A percentile compares a stretch with the other conserved stretches of the same genome.
Conservation (phyloP, 441 rosid genomes). For the Metrosideros polymorpha region DNA sequence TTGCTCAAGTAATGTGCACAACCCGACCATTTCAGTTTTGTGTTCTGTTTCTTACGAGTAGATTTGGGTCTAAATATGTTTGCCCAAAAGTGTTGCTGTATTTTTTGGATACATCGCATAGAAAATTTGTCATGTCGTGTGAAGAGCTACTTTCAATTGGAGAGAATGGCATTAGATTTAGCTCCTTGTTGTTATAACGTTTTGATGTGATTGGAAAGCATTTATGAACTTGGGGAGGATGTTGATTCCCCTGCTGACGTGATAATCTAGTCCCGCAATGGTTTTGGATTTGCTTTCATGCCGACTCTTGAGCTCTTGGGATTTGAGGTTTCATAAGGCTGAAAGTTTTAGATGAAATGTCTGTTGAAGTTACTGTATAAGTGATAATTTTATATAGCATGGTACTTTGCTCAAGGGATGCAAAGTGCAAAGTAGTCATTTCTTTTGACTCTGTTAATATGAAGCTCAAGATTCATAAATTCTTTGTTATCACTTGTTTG, state of each 20-base stretch:
- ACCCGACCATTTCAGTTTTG: background rate
- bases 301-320: background rate
- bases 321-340: background rate
- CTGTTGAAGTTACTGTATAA: background rate
- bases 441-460: background rate
- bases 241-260: background rate
- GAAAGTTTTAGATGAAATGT: background rate
- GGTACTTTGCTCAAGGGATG: background rate
- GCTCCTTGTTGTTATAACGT: background rate
- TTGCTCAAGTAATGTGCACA: constrained; percentile 54
- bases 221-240: background rate
- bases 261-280: background rate
- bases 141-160: background rate
- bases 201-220: background rate
- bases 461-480: background rate
- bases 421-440: background rate
- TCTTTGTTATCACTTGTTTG: background rate
- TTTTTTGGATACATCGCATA: background rate
- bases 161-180: background rate
- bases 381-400: background rate
- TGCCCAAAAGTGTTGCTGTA: background rate
- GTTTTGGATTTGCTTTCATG: background rate
- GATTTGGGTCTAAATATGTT: background rate
- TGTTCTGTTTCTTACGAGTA: background rate
- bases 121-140: background rate